Conservation (phyloP, 2,329 filamentous ascomycete genomes). For the Pseudogymnoascus sp. region DNA sequence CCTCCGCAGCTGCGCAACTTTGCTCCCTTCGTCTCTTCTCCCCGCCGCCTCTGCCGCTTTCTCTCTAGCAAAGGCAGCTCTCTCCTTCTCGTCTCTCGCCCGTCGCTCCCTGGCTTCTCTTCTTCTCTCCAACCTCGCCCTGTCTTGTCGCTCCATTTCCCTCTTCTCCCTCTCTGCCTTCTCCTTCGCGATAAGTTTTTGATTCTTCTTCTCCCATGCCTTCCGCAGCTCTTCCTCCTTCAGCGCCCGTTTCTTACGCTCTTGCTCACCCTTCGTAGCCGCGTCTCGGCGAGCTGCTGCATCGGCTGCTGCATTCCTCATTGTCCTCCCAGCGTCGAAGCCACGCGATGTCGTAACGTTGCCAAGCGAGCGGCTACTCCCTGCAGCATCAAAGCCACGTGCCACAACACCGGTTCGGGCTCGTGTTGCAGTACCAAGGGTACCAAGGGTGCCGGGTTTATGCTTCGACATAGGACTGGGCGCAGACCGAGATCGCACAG, state of each 20-base stretch:
- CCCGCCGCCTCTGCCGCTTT: background rate
- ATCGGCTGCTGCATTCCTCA: background rate
- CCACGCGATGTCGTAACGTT: background rate
- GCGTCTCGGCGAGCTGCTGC: background rate
- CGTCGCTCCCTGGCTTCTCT: background rate
- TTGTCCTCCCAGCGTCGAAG: background rate
- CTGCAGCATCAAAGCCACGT: background rate
- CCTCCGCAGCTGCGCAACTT: background rate
- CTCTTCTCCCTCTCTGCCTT: background rate
- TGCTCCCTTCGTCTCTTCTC: background rate
- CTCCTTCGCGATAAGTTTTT: background rate
- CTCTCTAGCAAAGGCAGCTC: background rate
- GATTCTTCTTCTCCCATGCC: background rate
- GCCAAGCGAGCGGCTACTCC: background rate
- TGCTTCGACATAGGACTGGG: too few species aligned
- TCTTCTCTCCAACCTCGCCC: background rate
- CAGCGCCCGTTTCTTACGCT: background rate
- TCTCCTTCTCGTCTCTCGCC: background rate
- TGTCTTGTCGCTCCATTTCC: background rate
- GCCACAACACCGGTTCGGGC: background rate
- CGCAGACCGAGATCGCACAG: background rate
- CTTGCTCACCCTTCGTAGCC: background rate
- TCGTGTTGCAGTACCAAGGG: background rate
- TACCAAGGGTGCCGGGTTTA: background rate
- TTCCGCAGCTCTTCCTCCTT: background rate